Percentiles rank a stretch among this genome's conserved stretches.
These are phyloP conservation scores for Paramecium octaurelia DNA, from an alignment of 73 alveolate species.

Conservation along the genomic window DNA sequence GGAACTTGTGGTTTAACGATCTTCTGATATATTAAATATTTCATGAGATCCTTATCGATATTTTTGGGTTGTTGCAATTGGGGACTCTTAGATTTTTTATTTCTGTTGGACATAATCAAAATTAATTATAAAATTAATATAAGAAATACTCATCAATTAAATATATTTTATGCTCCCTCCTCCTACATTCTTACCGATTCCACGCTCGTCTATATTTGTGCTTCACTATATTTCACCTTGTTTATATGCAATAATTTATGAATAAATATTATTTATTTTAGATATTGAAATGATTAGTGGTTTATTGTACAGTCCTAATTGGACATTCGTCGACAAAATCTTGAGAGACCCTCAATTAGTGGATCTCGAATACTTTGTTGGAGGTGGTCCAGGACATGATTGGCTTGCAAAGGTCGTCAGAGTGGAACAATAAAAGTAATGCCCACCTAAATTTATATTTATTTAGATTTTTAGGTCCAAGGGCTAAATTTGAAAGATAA, in stretches of 20 bases:
- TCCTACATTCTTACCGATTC: not conserved
- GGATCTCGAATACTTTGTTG: constrained; percentile 36
- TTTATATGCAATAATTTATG: not conserved
- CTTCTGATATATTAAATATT: constrained; percentile 8
- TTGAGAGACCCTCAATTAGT: constrained; percentile 7
- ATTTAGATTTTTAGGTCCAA: not conserved
- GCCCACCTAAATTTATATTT: not conserved
- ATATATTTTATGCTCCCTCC: not conserved
- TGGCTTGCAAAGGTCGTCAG: constrained; percentile 9
- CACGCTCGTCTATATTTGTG: not conserved
- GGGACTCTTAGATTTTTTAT: constrained; percentile 45
- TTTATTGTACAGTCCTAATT: constrained; percentile 1
- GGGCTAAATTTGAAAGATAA: not conserved
- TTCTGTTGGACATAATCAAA: constrained; percentile 52
- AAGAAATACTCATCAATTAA: not conserved
- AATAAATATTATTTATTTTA: not conserved
- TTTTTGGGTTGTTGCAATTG: not conserved
- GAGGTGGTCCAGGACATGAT: constrained; percentile 52
- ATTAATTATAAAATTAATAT: not conserved
- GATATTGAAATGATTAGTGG: constrained; percentile 6
- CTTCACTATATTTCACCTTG: too few relatives aligned
- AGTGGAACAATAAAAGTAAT: constrained; percentile 7
- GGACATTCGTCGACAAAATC: not conserved
- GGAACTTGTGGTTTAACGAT: constrained; percentile 17
- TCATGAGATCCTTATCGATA: constrained; percentile 40